These are phyloP conservation scores for Drosera spatulata DNA, from an alignment of 179 eudicot species.

Conservation along the genomic window DNA sequence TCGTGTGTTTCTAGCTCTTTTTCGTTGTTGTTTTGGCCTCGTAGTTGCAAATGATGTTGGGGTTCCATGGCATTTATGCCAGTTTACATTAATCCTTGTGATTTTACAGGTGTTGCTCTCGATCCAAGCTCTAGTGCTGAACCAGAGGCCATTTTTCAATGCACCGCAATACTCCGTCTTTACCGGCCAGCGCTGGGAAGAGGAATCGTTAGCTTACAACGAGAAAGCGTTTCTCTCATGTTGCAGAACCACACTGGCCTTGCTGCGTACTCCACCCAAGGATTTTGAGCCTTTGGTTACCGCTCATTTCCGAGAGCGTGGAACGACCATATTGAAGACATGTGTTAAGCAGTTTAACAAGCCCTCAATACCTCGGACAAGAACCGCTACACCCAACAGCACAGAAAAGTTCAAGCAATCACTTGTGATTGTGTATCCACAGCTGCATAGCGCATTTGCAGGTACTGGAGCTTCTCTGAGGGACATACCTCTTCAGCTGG, in stretches of 20 bases:
- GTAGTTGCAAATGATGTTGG: not conserved
- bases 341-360: constrained; percentile 7
- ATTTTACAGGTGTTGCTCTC: constrained; percentile 42
- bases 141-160: constrained; percentile 56
- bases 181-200: constrained; percentile 10
- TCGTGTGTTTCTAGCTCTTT: too few species aligned
- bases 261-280: constrained; percentile 28
- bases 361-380: too few species aligned
- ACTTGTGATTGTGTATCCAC: too few species aligned
- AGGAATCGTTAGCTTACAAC: constrained; percentile 25
- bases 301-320: constrained; percentile 31
- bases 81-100: not conserved
- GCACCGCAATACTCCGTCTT: constrained; percentile 30
- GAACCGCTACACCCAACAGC: too few species aligned
- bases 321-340: constrained; percentile 23
- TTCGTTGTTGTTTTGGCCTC: not conserved
- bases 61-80: not conserved
- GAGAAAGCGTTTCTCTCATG: constrained; percentile 30
- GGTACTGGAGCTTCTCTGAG: too few species aligned
- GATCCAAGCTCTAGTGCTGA: constrained; percentile 67
- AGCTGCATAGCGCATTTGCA: too few species aligned
- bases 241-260: constrained; percentile 47
- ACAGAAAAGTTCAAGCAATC: too few species aligned
- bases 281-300: constrained; percentile 34
- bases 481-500: too few species aligned